Conservation (phyloP, 805 yeast genomes). For the Metschnikowia kunwiensis region DNA sequence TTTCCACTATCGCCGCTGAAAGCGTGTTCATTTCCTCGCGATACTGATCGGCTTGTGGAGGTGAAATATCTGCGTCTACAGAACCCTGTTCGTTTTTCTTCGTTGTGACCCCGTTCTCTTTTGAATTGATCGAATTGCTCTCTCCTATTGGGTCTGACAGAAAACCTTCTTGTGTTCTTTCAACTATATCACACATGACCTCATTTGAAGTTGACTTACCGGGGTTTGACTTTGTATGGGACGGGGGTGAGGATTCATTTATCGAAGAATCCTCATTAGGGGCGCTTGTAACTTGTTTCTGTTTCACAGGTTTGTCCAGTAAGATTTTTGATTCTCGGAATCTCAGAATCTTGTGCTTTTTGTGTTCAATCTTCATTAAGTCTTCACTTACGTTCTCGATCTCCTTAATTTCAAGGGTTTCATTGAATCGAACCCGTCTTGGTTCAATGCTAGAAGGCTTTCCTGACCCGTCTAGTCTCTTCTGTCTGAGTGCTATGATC, state of each 20-base stretch:
- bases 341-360: constrained; percentile 19
- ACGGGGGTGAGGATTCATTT: not conserved
- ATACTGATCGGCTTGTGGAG: not conserved
- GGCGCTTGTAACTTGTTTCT: not conserved
- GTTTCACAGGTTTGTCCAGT: not conserved
- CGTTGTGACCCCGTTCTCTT: not conserved
- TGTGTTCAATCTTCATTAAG: constrained; percentile 30
- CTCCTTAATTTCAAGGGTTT: constrained; percentile 53
- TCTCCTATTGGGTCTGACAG: not conserved
- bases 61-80: not conserved
- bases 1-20: not conserved
- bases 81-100: not conserved
- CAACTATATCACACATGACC: constrained; percentile 4
- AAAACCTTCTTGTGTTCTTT: not conserved
- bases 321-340: constrained; percentile 19
- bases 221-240: too few species aligned
- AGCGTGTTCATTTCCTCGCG: too few species aligned
- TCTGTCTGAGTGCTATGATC: constrained; percentile 26
- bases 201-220: too few species aligned
- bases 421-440: constrained; percentile 50
- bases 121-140: not conserved
- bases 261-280: not conserved
- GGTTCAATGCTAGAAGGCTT: not conserved
- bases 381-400: constrained; percentile 55
- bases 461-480: not conserved